phyloP scores from a whole-genome alignment of 1,139 yeast genomes.

The Yamadazyma taylorii region DNA sequence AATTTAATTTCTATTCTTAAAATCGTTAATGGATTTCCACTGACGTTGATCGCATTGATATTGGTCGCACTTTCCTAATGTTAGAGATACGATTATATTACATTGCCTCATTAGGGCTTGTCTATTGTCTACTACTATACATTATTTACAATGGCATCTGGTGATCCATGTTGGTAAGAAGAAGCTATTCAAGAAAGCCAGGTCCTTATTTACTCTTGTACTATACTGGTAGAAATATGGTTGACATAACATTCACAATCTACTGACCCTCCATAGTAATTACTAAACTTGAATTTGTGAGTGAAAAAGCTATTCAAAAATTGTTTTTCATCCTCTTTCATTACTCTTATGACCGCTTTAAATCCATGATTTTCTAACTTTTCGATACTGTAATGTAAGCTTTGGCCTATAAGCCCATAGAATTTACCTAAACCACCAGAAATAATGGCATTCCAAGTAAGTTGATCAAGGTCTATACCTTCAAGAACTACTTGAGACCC shows the following conservation, averaged over 20 bases:
- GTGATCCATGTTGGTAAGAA: neutral
- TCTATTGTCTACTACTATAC: neutral
- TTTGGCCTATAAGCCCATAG: conserved; percentile 40
- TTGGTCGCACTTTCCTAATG: too few species aligned
- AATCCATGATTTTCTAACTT: conserved; percentile 13
- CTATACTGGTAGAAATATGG: neutral
- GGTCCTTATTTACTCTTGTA: too few species aligned
- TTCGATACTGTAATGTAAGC: conserved; percentile 30
- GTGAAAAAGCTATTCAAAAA: conserved; percentile 31
- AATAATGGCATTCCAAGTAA: conserved; percentile 36
- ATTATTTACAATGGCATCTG: neutral
- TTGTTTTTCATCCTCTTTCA: conserved; percentile 27
- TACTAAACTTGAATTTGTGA: conserved; percentile 29
- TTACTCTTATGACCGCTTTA: conserved; percentile 23
- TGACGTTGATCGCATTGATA: too few species aligned
- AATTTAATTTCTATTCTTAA: too few species aligned
- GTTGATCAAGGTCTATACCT: conserved; percentile 10
- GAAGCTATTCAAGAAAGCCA: neutral
- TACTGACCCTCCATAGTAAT: conserved; percentile 24
- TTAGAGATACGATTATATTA: too few species aligned
- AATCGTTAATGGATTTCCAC: too few species aligned
- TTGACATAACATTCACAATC: conserved; percentile 24
- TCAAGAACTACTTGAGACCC: conserved; percentile 4
- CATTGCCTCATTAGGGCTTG: too few species aligned
- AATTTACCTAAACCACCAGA: conserved; percentile 25